phyloP scores from a whole-genome alignment of 306 rosid species.

The Carpinus viminea region DNA sequence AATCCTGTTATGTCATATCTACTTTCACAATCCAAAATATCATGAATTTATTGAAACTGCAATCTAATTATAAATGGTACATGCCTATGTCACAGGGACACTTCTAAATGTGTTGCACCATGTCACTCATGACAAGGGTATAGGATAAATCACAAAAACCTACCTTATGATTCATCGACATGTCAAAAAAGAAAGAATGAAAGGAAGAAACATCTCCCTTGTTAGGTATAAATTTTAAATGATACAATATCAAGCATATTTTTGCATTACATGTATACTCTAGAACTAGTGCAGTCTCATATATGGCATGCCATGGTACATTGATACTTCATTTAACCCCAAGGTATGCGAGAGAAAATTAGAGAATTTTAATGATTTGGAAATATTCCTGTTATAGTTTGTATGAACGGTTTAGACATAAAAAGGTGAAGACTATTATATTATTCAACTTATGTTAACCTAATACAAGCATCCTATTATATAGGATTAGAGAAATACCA shows the following conservation, averaged over 20 bases:
- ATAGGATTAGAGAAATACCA: no score
- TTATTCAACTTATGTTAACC: no score
- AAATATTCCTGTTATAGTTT: background rate
- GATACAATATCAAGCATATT: background rate
- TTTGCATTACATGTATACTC: background rate
- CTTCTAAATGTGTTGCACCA: background rate
- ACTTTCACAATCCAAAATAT: slow-evolving; percentile 9
- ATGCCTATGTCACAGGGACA: slow-evolving; percentile 1
- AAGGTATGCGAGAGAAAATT: background rate
- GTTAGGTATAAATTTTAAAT: background rate
- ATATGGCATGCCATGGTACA: background rate
- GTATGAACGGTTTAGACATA: no score
- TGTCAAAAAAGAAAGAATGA: background rate
- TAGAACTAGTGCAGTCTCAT: background rate
- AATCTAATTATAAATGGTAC: slow-evolving; percentile 9
- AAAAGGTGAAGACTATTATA: no score
- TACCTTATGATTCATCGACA: background rate
- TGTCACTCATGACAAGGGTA: background rate
- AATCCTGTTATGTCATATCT: slow-evolving; percentile 20
- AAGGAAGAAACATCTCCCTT: background rate
- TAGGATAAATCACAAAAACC: background rate
- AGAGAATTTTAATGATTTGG: background rate
- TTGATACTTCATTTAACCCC: background rate
- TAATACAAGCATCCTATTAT: no score
- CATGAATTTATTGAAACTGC: slow-evolving; percentile 2